A percentile compares a stretch with the other conserved stretches of the same genome.
Evolutionary conservation across 169 alveolate genomes (phyloP).

Genomic region (Plasmodium inui): DNA sequence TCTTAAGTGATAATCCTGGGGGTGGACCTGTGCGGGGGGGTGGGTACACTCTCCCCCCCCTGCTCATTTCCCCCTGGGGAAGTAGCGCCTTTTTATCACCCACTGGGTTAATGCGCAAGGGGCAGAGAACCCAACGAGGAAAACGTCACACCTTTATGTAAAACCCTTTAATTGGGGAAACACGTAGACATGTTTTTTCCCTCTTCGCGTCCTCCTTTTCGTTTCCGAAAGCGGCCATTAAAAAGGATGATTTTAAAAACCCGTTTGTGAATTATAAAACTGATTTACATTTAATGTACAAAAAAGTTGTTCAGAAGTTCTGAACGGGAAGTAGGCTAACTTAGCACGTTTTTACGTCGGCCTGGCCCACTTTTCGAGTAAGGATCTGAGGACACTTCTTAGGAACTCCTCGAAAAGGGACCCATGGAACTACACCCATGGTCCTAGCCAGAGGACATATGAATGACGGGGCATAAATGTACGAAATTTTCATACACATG

Average conservation of each 20-base stretch:
- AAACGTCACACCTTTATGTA: background rate
- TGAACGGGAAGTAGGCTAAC: background rate
- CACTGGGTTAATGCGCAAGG: background rate
- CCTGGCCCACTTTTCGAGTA: background rate
- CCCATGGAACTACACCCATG: background rate
- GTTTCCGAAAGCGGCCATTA: background rate
- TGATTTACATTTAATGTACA: background rate
- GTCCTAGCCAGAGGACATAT: background rate
- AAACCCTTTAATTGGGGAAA: background rate
- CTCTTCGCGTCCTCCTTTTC: background rate
- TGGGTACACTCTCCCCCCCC: background rate
- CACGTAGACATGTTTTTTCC: background rate
- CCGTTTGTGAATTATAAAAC: background rate
- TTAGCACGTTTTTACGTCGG: background rate
- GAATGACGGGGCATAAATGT: background rate
- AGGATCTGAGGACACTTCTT: background rate
- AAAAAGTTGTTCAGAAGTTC: background rate
- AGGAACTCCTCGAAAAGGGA: background rate
- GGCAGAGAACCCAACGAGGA: background rate
- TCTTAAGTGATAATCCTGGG: slow-evolving; percentile 54
- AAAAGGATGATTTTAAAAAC: background rate
- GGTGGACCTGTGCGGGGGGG: background rate
- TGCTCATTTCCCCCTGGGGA: background rate
- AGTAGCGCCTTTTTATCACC: background rate
- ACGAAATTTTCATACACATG: background rate